A percentile compares a stretch with the other conserved stretches of the same genome.
Conservation (phyloP, 768 basidiomycete species). For the Tylopilus sp. region DNA sequence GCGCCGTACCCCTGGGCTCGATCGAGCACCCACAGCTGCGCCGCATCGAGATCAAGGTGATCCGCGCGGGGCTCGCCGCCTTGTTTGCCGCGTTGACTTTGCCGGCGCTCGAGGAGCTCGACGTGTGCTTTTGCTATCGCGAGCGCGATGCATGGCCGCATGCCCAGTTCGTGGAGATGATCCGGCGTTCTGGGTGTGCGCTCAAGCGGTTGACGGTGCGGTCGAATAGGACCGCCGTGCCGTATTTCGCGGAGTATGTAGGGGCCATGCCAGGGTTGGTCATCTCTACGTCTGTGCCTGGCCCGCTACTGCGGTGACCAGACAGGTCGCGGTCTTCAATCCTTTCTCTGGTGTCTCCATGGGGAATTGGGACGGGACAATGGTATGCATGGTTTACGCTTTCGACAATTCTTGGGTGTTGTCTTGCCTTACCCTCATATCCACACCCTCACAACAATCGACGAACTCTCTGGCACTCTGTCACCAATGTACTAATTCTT, state of each 20-base stretch:
- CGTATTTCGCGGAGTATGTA: slow-evolving; percentile 23
- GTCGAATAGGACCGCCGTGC: slow-evolving; percentile 19
- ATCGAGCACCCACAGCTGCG: slow-evolving; percentile 17
- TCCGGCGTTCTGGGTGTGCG: slow-evolving; percentile 23
- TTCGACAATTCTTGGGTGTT: background rate
- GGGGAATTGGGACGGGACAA: background rate
- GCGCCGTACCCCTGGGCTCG: slow-evolving; percentile 5
- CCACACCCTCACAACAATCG: background rate
- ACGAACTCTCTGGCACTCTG: background rate
- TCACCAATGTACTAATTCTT: background rate
- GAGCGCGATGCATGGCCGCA: slow-evolving; percentile 31
- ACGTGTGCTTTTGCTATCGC: slow-evolving; percentile 30
- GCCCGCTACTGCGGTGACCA: background rate
- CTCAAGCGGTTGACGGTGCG: slow-evolving; percentile 24
- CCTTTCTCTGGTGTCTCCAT: background rate
- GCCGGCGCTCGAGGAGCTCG: slow-evolving; percentile 30
- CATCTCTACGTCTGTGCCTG: slow-evolving; percentile 10
- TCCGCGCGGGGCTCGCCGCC: slow-evolving; percentile 21
- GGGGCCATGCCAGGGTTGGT: slow-evolving; percentile 20
- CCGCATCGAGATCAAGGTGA: slow-evolving; percentile 30
- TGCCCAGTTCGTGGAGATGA: slow-evolving; percentile 19
- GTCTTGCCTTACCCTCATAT: background rate
- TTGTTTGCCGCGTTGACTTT: slow-evolving; percentile 21
- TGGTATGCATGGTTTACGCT: background rate
- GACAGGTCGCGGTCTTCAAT: background rate